phyloP scores from a whole-genome alignment of 208 protist species.

The Trypanosoma lewisi region DNA sequence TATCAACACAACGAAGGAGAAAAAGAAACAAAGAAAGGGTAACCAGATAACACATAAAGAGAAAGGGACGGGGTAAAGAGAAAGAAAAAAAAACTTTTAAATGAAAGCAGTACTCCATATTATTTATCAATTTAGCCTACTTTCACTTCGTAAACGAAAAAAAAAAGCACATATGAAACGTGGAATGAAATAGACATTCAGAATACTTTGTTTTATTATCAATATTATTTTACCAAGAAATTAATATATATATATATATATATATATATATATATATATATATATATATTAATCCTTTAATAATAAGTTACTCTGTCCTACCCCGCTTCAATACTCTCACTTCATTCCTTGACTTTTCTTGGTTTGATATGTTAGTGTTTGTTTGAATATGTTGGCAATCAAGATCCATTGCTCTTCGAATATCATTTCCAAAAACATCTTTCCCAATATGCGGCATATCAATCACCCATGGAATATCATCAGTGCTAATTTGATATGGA shows the following conservation, averaged over 20 bases:
- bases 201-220: no score
- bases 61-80: no score
- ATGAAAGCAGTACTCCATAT: background rate
- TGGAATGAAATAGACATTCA: background rate
- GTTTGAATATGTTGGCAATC: background rate
- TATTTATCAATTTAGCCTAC: background rate
- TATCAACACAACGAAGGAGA: no score
- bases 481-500: slow-evolving; percentile 18
- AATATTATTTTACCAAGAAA: no score
- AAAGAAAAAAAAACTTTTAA: background rate
- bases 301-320: no score
- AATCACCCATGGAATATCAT: slow-evolving; percentile 78
- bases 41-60: no score
- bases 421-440: slow-evolving; percentile 41
- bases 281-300: no score
- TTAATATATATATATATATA: no score
- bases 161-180: background rate
- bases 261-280: no score
- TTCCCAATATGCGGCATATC: slow-evolving; percentile 65
- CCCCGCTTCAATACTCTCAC: background rate
- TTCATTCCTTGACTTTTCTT: background rate
- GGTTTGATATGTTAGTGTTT: slow-evolving; percentile 1
- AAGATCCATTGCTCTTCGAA: slow-evolving; percentile 34
- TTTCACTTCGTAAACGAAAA: background rate
- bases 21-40: slow-evolving; percentile 10